Base-by-base conservation (phyloP, 352 stramenopile genomes). In the Pythium diclinum region DNA sequence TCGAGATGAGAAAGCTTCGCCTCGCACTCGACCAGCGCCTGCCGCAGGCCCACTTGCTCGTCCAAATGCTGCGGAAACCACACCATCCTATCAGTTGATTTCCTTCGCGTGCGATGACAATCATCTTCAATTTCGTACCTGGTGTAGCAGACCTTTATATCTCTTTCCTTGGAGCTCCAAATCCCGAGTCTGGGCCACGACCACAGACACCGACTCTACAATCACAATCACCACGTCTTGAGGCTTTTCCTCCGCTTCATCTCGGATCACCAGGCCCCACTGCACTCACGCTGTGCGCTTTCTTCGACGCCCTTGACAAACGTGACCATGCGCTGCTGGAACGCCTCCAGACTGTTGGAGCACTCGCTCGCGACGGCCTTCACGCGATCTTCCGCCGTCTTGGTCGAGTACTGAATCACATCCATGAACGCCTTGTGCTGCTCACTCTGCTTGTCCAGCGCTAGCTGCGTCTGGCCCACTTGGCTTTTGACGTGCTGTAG, bases 231-330 rank as follows among this genome's bases (percentile, higher is more conserved):
- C 7, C 11, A 44, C 19, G 14, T 49, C 23, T 33, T 30, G 11
- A 56, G 7, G n/a, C 28, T 59, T 4, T 10, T n/a, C 8, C 16
- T 6, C 14, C 2, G 14, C 11, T 23, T 19, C 10, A 4, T 33
- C 23, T 21, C 47, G 25, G 25, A 3, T 28, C 4, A 5, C 57
- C 23, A 25, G 13, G 32, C 28, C 1, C 8, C 9, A 16, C 36
- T 21, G 23, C 6, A 9, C 40, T 42, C 25, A 87, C 78, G 74
- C 76, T 87, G 72, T 11, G 66, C 67, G 19, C 81, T 69, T 17
- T 64, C 46, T 34, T 87, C 76, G 1, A 83, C 60, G 21, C 75
- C 71, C 59, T 89, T 85, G 19, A 81, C 68, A 34, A 83, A 84
- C 8, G 62, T 49, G 6, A 81, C 36, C 52, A 87, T 76, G 21